Evolutionary conservation across 2,329 filamentous ascomycete genomes (phyloP), one percentile per base, ranked within the genome.

Genomic region (Ophiocordyceps camponoti-saundersi): DNA sequence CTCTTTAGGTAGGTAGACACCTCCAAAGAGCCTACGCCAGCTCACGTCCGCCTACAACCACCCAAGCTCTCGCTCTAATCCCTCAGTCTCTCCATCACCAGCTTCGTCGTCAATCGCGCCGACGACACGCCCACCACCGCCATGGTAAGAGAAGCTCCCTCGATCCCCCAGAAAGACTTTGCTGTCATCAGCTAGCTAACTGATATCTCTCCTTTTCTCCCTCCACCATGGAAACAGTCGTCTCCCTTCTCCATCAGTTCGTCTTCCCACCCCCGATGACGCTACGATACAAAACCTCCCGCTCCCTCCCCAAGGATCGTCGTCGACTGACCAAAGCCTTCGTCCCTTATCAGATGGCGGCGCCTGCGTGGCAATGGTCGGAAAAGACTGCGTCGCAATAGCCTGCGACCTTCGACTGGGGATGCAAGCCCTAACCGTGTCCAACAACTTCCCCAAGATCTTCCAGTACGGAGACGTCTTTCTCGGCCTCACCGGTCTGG

Each of bases 381-480:
- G 92, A 73, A 96, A 98, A 71, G 89, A 96, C 80, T 98, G 92
- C 68, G 92, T 98, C 51, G 92, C 92, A 68, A 96, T 98, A 64
- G 92, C 92, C 65, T 98, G 92, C 74, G 92, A 98, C 69, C 86
- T 98, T 55, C 90, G 92, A 53, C 86, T 98, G 55, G 92, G 92
- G 59, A 82, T 96, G 62, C 92, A 98, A 72, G 78, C 92, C 61
- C 77, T 98, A 62, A 98, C 92, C 52, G 85, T 98, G 50, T 95
- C 88, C 65, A 98, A 98, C 81, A 92, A 96, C 82, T 96, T 96
- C 75, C 92, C 92, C 72, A 98, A 98, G 75, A 86, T 98, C 75
- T 96, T 96, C 80, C 80, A 83, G 67, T 96, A 94, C 75, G 88
- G 87, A 61, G 86, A 90, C 50, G 86, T 92, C 58, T 95, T 93